A percentile compares a stretch with the other conserved stretches of the same genome.
Conservation (phyloP, 2,329 filamentous ascomycete species). For the Chaetomiaceae sp. region DNA sequence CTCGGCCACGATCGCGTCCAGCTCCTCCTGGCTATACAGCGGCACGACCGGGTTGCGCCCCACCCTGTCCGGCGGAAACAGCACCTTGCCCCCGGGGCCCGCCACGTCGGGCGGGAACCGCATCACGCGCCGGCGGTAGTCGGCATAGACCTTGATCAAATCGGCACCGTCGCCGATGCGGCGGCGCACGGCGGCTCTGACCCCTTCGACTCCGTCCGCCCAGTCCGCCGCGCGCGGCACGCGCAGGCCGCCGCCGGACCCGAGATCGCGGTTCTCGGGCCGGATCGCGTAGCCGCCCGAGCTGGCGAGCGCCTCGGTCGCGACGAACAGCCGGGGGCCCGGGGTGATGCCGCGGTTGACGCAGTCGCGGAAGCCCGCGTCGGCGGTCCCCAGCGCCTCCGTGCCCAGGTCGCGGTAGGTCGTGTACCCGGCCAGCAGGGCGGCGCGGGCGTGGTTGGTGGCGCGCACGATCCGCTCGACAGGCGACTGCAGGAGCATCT, state of each 20-base stretch:
- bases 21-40: slow-evolving; percentile 43
- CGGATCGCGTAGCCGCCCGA: slow-evolving; percentile 45
- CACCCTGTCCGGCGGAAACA: slow-evolving; percentile 32
- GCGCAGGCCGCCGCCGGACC: slow-evolving; percentile 22
- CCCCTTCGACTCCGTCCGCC: slow-evolving; percentile 42
- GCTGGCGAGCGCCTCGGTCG: slow-evolving; percentile 44
- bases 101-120: slow-evolving; percentile 33
- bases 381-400: slow-evolving; percentile 44
- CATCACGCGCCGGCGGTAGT: slow-evolving; percentile 40
- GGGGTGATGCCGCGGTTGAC: slow-evolving; percentile 49
- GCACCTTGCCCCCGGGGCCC: slow-evolving; percentile 20
- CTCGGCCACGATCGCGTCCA: slow-evolving; percentile 44
- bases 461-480: slow-evolving; percentile 50
- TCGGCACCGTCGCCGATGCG: slow-evolving; percentile 44
- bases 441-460: slow-evolving; percentile 45
- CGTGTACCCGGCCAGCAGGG: slow-evolving; percentile 52
- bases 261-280: slow-evolving; percentile 39
- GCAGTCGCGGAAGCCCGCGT: slow-evolving; percentile 46
- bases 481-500: slow-evolving; percentile 53
- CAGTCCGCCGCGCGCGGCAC: slow-evolving; percentile 36
- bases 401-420: slow-evolving; percentile 53
- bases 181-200: slow-evolving; percentile 40
- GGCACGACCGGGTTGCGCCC: slow-evolving; percentile 37
- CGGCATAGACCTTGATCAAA: slow-evolving; percentile 47
- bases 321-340: slow-evolving; percentile 50